Evolutionary conservation across 148 eudicot genomes (phyloP).

Genomic region (Mesembryanthemum crystallinum): DNA sequence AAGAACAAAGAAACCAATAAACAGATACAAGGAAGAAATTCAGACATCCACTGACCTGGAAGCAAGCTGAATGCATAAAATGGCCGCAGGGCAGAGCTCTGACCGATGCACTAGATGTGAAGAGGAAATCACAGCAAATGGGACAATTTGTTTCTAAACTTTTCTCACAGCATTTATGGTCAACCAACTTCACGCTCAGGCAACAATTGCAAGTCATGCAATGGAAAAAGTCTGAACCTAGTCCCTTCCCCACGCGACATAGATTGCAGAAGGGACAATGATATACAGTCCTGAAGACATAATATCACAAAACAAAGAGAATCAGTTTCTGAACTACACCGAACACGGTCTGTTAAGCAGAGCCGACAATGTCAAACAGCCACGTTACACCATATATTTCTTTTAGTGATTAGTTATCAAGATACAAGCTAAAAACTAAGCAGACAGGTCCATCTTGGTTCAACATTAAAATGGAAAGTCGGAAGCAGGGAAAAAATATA

Average conservation of each 20-base stretch:
- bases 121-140: constrained; percentile 86
- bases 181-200: constrained; percentile 61
- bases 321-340: constrained; percentile 5
- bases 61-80: constrained; percentile 95
- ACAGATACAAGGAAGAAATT: not conserved
- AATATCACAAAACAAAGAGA: constrained; percentile 3
- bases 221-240: constrained; percentile 84
- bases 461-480: not conserved
- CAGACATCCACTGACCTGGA: constrained; percentile 57
- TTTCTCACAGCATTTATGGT: constrained; percentile 88
- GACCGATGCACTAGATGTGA: constrained; percentile 83
- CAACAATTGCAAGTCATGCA: constrained; percentile 95
- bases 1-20: not conserved
- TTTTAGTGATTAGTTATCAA: not conserved
- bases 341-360: not conserved
- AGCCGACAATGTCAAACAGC: not conserved
- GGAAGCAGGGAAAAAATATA: not conserved
- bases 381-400: not conserved
- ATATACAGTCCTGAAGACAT: constrained; percentile 62
- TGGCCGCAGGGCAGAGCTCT: constrained; percentile 92
- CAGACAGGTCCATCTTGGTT: not conserved
- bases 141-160: constrained; percentile 91
- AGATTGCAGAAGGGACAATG: constrained; percentile 92
- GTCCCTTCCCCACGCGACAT: constrained; percentile 78
- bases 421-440: not conserved